Percentiles rank a stretch among this genome's conserved stretches.
Evolutionary conservation across 2,329 filamentous ascomycete genomes (phyloP).

Genomic region (Colletotrichum falcatum): DNA sequence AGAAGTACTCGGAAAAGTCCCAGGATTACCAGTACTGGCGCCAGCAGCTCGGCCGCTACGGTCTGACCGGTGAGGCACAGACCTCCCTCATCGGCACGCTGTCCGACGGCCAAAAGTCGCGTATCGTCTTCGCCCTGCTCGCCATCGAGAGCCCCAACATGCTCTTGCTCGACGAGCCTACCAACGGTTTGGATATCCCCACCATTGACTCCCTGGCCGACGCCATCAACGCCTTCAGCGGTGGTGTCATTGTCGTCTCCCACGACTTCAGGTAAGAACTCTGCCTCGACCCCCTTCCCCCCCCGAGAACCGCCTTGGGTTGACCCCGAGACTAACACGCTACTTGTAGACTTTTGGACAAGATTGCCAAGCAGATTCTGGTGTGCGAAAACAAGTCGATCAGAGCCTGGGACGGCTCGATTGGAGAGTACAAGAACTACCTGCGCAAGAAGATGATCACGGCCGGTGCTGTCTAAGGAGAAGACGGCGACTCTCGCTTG

Average conservation of each 20-base stretch:
- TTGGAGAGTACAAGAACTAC: slow-evolving; percentile 97
- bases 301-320: background rate
- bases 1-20: slow-evolving; percentile 89
- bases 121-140: slow-evolving; percentile 96
- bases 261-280: slow-evolving; percentile 97
- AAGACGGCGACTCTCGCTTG: background rate
- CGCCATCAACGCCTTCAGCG: slow-evolving; percentile 95
- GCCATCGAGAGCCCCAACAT: slow-evolving; percentile 98
- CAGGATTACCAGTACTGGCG: slow-evolving; percentile 99
- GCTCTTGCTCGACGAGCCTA: slow-evolving; percentile 97
- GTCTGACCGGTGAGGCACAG: slow-evolving; percentile 91
- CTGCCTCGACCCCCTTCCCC: background rate
- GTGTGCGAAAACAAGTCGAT: slow-evolving; percentile 99
- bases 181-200: slow-evolving; percentile 98
- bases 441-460: slow-evolving; percentile 99
- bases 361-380: slow-evolving; percentile 99
- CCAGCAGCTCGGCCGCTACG: slow-evolving; percentile 95
- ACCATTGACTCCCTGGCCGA: slow-evolving; percentile 98
- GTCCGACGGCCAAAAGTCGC: slow-evolving; percentile 96
- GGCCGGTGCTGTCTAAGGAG: slow-evolving; percentile 81
- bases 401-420: slow-evolving; percentile 86
- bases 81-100: slow-evolving; percentile 98
- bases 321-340: slow-evolving; percentile 40
- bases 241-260: slow-evolving; percentile 96
- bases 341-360: slow-evolving; percentile 84